These are phyloP conservation scores for Rhazya stricta DNA, from an alignment of 257 asterid species.

Conservation along the genomic window DNA sequence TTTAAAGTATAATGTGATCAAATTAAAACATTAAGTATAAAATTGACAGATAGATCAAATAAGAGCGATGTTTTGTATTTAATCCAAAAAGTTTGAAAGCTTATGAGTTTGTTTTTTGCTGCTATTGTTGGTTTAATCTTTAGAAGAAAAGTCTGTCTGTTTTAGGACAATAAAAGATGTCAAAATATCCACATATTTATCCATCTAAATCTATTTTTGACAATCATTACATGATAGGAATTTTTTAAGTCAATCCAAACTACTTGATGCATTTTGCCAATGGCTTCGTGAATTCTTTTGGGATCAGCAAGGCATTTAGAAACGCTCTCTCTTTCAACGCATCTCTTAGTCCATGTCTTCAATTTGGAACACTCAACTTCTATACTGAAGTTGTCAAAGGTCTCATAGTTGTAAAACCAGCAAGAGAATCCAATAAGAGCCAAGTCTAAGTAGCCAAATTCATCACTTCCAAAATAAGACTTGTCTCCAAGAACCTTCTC, in stretches of 20 bases:
- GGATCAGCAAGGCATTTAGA: slow-evolving; percentile 45
- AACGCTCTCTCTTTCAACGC: slow-evolving; percentile 45
- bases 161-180: too few species aligned
- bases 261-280: not conserved
- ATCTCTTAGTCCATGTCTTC: slow-evolving; percentile 52
- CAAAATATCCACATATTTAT: too few species aligned
- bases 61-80: too few species aligned
- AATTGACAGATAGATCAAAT: too few species aligned
- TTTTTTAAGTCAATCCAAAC: not conserved
- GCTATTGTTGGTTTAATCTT: too few species aligned
- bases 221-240: too few species aligned
- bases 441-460: slow-evolving; percentile 48
- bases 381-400: slow-evolving; percentile 36
- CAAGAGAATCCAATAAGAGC: slow-evolving; percentile 37
- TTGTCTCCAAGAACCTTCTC: slow-evolving; percentile 41
- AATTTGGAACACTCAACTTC: slow-evolving; percentile 45
- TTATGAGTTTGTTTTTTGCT: too few species aligned
- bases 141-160: too few species aligned
- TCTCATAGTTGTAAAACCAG: slow-evolving; percentile 58
- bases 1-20: too few species aligned
- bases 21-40: too few species aligned
- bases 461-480: slow-evolving; percentile 48
- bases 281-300: slow-evolving; percentile 14
- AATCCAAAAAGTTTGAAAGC: too few species aligned
- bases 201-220: too few species aligned